Evolutionary conservation across 345 rosid species (phyloP).

Genomic region (Jatropha curcas): DNA sequence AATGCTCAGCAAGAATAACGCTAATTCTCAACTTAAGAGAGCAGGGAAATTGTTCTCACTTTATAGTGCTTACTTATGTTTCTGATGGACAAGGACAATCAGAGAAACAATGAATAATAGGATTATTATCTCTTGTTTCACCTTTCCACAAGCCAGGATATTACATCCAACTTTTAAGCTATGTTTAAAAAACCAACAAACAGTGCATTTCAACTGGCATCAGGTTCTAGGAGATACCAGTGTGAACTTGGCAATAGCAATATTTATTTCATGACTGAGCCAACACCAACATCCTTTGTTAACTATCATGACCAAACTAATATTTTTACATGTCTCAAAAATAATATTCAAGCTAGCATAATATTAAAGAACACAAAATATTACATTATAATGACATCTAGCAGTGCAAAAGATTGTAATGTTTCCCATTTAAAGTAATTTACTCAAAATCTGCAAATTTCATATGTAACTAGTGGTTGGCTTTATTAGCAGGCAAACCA

Average conservation of each 20-base stretch:
- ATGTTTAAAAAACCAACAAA: neutral
- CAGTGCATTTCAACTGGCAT: neutral
- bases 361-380: neutral
- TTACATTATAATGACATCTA: neutral
- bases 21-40: slow-evolving; percentile 5
- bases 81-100: neutral
- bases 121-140: neutral
- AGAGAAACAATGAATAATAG: neutral
- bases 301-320: neutral
- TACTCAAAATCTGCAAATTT: neutral
- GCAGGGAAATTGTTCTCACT: neutral
- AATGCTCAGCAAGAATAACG: neutral
- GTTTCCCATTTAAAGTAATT: neutral
- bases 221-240: neutral
- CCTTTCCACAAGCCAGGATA: neutral
- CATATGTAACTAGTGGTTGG: neutral
- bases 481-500: neutral
- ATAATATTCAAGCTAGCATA: neutral
- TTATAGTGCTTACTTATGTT: neutral
- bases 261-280: neutral
- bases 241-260: neutral
- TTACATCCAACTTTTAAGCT: neutral
- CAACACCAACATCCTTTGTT: neutral
- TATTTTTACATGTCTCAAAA: neutral
- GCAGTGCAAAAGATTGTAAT: neutral